Percentiles rank a stretch among this genome's conserved stretches.
These are phyloP conservation scores for Zygoascus flipseniorum DNA, from an alignment of 805 yeast genomes.

Conservation along the genomic window DNA sequence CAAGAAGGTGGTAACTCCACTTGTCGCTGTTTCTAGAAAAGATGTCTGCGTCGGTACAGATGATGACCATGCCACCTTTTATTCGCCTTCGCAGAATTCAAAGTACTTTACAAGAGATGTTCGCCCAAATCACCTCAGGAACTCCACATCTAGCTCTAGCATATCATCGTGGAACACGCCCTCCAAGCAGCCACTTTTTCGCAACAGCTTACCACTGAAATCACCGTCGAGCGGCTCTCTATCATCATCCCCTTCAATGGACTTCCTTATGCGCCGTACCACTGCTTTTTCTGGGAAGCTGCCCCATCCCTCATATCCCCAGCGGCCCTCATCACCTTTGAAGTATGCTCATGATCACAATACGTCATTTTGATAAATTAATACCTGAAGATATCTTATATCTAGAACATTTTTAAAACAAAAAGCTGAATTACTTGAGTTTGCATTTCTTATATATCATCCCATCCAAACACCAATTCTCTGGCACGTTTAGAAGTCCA, in stretches of 20 bases:
- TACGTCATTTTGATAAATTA: too few relatives aligned
- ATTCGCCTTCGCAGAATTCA: constrained; percentile 19
- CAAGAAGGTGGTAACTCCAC: constrained; percentile 53
- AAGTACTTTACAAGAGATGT: constrained; percentile 17
- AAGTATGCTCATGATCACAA: background rate
- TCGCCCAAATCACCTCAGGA: constrained; percentile 8
- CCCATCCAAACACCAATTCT: constrained; percentile 51
- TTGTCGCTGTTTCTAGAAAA: constrained; percentile 40
- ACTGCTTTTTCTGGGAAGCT: constrained; percentile 2
- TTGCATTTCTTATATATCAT: constrained; percentile 24
- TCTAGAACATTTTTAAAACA: background rate
- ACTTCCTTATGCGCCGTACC: constrained; percentile 4
- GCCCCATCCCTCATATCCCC: background rate
- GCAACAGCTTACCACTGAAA: background rate
- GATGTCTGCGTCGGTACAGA: constrained; percentile 45
- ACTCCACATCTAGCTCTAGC: background rate
- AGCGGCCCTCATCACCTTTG: background rate
- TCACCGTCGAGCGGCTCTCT: background rate
- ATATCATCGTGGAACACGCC: constrained; percentile 6
- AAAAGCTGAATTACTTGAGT: background rate
- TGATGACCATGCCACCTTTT: constrained; percentile 20
- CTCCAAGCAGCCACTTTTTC: background rate
- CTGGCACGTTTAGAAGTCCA: constrained; percentile 30
- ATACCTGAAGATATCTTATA: too few relatives aligned
- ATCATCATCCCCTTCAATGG: background rate